Percentiles rank a stretch among this genome's conserved stretches.
These are phyloP conservation scores for Tephrocybe rancida DNA, from an alignment of 768 basidiomycete genomes.

Conservation along the genomic window DNA sequence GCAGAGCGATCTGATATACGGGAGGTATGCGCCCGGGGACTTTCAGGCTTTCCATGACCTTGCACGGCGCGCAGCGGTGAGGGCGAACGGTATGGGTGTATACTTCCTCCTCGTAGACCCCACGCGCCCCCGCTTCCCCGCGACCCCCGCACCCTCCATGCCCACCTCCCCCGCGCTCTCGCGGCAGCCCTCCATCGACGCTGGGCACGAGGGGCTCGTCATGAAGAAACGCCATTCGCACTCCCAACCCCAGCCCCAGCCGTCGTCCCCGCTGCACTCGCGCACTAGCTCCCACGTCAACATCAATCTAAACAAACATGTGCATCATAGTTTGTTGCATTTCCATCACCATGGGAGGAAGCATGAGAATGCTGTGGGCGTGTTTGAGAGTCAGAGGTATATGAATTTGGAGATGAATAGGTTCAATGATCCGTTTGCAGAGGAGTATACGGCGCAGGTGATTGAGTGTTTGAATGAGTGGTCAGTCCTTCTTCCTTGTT, in stretches of 20 bases:
- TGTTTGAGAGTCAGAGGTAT: slow-evolving; percentile 74
- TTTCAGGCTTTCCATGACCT: slow-evolving; percentile 52
- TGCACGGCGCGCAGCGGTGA: slow-evolving; percentile 51
- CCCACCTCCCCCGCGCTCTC: slow-evolving; percentile 27
- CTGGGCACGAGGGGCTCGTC: not conserved
- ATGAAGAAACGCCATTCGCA: not conserved
- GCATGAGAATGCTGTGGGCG: slow-evolving; percentile 62
- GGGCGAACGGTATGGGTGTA: slow-evolving; percentile 61
- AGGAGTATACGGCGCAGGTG: slow-evolving; percentile 42
- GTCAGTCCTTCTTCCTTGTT: slow-evolving; percentile 18
- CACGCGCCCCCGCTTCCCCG: slow-evolving; percentile 56
- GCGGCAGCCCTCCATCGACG: slow-evolving; percentile 4
- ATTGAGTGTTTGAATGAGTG: slow-evolving; percentile 48
- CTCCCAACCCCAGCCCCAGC: not conserved
- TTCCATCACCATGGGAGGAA: slow-evolving; percentile 39
- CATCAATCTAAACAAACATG: slow-evolving; percentile 29
- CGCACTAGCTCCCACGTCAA: slow-evolving; percentile 23
- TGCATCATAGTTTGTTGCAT: slow-evolving; percentile 37
- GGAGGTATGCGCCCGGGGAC: slow-evolving; percentile 60
- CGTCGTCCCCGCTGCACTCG: slow-evolving; percentile 9
- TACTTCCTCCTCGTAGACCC: slow-evolving; percentile 71
- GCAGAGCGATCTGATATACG: slow-evolving; percentile 59
- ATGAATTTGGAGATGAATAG: slow-evolving; percentile 64
- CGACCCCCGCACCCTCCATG: slow-evolving; percentile 43
- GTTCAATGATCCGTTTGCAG: slow-evolving; percentile 49